These are phyloP conservation scores for Lotmaria passim DNA, from an alignment of 208 protist species.

Conservation along the genomic window DNA sequence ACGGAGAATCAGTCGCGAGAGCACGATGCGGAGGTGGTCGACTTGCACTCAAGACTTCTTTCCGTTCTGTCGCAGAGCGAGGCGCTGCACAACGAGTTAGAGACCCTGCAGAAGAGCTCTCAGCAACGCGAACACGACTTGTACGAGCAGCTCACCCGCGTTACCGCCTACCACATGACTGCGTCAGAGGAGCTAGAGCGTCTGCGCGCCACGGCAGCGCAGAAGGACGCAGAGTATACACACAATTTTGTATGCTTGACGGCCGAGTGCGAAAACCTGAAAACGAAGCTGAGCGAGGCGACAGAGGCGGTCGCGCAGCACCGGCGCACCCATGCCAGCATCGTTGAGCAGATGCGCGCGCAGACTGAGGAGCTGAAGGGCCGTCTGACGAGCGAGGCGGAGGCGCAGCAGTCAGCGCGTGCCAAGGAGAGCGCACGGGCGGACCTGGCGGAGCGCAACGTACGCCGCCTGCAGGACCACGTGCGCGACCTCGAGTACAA, in stretches of 20 bases:
- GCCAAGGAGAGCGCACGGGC: conserved; percentile 53
- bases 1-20: conserved; percentile 33
- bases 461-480: conserved; percentile 52
- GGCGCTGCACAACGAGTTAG: conserved; percentile 23
- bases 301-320: conserved; percentile 41
- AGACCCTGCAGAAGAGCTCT: conserved; percentile 42
- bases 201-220: conserved; percentile 34
- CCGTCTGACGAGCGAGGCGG: conserved; percentile 41
- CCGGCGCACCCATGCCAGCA: conserved; percentile 40
- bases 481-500: conserved; percentile 40
- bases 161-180: conserved; percentile 75
- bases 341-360: conserved; percentile 45
- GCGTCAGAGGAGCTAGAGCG: conserved; percentile 59
- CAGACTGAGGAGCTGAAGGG: conserved; percentile 49
- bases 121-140: conserved; percentile 46
- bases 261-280: conserved; percentile 77
- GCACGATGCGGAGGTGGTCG: conserved; percentile 30
- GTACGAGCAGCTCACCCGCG: conserved; percentile 80
- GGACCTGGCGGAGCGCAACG: conserved; percentile 55
- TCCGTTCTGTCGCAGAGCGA: conserved; percentile 29
- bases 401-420: conserved; percentile 25
- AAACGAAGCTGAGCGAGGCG: conserved; percentile 58
- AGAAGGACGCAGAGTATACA: conserved; percentile 77
- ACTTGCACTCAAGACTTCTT: conserved; percentile 38
- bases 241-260: conserved; percentile 82